Percentiles rank a stretch among this genome's conserved stretches.
phyloP scores from a whole-genome alignment of 352 stramenopile genomes.

The Globisporangium acanthophoron region DNA sequence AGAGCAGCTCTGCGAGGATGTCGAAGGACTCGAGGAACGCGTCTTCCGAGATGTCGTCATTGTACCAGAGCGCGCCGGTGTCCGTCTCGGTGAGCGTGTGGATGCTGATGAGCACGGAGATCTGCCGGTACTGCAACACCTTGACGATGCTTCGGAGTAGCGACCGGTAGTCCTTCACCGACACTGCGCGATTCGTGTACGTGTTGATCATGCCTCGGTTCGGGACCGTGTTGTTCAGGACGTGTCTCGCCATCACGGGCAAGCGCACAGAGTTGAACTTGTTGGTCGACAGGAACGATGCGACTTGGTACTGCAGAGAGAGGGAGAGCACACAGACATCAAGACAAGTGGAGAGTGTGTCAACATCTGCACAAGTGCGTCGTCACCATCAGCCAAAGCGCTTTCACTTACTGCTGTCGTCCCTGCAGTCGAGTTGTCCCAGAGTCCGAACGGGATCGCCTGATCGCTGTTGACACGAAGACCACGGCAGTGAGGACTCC shows the following conservation, averaged over 20 bases:
- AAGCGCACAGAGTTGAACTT: conserved; percentile 72
- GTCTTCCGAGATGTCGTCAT: conserved; percentile 43
- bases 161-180: conserved; percentile 63
- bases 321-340: background rate
- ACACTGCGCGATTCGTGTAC: conserved; percentile 64
- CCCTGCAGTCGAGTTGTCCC: conserved; percentile 64
- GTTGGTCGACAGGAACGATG: conserved; percentile 54
- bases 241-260: conserved; percentile 43
- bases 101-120: conserved; percentile 65
- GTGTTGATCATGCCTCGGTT: conserved; percentile 50
- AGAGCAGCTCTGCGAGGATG: conserved; percentile 11
- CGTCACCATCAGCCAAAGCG: too few species aligned
- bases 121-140: conserved; percentile 51
- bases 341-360: background rate
- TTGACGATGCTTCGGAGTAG: conserved; percentile 52
- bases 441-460: conserved; percentile 58
- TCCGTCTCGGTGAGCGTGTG: conserved; percentile 45
- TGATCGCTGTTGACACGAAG: conserved; percentile 13
- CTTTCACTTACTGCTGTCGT: conserved; percentile 31
- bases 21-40: conserved; percentile 52
- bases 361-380: too few species aligned
- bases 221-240: conserved; percentile 30
- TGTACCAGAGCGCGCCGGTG: conserved; percentile 58
- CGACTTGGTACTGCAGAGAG: conserved; percentile 41
- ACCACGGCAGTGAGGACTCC: background rate